Percentiles rank a stretch among this genome's conserved stretches.
phyloP scores from a whole-genome alignment of 805 yeast species.

The Ogataea nonfermentans region DNA sequence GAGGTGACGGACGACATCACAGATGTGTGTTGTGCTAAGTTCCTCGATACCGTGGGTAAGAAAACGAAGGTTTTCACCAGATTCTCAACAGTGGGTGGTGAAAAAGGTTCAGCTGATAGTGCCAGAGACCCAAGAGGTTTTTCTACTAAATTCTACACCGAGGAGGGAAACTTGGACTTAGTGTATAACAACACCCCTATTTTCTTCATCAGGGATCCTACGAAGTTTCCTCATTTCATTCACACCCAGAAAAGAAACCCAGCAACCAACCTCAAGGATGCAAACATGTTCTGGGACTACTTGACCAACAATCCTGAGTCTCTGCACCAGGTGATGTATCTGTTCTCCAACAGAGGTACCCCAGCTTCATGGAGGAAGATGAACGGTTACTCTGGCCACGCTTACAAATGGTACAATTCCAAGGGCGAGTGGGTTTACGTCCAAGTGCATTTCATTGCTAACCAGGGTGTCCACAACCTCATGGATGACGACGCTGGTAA shows the following conservation, averaged over 20 bases:
- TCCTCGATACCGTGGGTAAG: slow-evolving; percentile 74
- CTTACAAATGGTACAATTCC: slow-evolving; percentile 75
- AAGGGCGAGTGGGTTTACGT: slow-evolving; percentile 77
- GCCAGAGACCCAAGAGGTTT: slow-evolving; percentile 90
- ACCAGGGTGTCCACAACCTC: slow-evolving; percentile 51
- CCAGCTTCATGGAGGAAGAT: slow-evolving; percentile 72
- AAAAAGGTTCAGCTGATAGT: slow-evolving; percentile 75
- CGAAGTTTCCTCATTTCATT: slow-evolving; percentile 83
- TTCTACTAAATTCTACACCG: slow-evolving; percentile 75
- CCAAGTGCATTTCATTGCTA: slow-evolving; percentile 69
- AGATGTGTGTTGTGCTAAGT: slow-evolving; percentile 66
- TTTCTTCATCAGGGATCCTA: slow-evolving; percentile 80
- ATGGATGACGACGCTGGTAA: slow-evolving; percentile 66
- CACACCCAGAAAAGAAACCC: slow-evolving; percentile 90
- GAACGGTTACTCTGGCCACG: slow-evolving; percentile 85
- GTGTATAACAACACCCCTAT: slow-evolving; percentile 86
- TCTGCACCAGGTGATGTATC: slow-evolving; percentile 67
- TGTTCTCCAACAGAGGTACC: slow-evolving; percentile 82
- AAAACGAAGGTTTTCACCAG: slow-evolving; percentile 71
- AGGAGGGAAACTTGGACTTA: slow-evolving; percentile 81
- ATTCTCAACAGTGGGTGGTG: slow-evolving; percentile 88
- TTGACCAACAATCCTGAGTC: slow-evolving; percentile 72
- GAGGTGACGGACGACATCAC: slow-evolving; percentile 85
- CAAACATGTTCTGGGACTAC: slow-evolving; percentile 85
- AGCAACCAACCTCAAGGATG: slow-evolving; percentile 73